Conservation (phyloP, 129 eudicot species). For the Flaveria bidentis region DNA sequence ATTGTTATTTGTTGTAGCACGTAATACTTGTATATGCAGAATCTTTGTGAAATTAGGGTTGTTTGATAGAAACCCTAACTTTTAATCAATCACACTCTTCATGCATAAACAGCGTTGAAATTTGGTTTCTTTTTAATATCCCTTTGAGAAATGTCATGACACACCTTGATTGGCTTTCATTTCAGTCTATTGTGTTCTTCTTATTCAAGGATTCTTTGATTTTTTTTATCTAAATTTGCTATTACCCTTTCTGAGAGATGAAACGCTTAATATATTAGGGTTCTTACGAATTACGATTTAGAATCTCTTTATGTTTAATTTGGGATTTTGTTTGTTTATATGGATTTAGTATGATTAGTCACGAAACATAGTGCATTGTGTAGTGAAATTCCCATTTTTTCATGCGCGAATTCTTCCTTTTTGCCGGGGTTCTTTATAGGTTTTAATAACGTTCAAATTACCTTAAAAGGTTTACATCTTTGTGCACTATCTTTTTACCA, state of each 20-base stretch:
- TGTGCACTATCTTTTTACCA: constrained; percentile 7
- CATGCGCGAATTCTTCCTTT: not conserved
- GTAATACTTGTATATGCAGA: not conserved
- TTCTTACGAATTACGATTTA: not conserved
- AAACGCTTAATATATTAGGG: not conserved
- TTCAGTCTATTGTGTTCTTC: not conserved
- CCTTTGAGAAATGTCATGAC: constrained; percentile 10
- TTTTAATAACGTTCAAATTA: not conserved
- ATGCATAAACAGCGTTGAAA: not conserved
- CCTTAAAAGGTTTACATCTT: not conserved
- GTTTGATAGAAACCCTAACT: constrained; percentile 30
- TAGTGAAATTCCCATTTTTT: not conserved
- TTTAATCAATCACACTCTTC: not conserved
- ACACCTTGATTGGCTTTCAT: not conserved
- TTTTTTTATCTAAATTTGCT: constrained; percentile 12
- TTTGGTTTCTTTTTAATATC: not conserved
- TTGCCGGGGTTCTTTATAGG: not conserved
- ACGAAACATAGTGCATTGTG: constrained; percentile 6
- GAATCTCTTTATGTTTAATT: not conserved
- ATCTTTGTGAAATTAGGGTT: not conserved
- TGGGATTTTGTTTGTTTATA: not conserved
- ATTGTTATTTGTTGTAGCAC: not conserved
- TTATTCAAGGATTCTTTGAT: not conserved
- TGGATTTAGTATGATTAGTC: not conserved
- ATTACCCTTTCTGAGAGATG: not conserved